Conservation (phyloP, 164 flowering plant species). For the Taxillus chinensis region DNA sequence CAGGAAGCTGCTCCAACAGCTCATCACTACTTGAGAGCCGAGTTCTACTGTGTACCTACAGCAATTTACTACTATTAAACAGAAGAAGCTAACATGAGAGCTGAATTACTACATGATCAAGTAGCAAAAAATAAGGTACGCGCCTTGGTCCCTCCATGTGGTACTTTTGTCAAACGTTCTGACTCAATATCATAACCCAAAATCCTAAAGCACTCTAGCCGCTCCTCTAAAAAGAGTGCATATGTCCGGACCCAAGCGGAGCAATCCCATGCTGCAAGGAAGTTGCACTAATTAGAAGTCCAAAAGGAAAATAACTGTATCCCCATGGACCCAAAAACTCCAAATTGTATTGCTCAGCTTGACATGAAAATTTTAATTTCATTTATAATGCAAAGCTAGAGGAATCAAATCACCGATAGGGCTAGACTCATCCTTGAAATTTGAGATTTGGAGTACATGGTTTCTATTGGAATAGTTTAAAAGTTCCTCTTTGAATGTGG, state of each 20-base stretch:
- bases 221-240: conserved; percentile 88
- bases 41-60: conserved; percentile 63
- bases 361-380: too few species aligned
- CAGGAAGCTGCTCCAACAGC: conserved; percentile 78
- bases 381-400: too few species aligned
- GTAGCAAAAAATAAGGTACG: conserved; percentile 1
- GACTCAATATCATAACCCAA: conserved; percentile 80
- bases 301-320: background rate
- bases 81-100: background rate
- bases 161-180: conserved; percentile 55
- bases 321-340: too few species aligned
- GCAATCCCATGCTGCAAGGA: conserved; percentile 90
- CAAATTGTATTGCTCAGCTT: too few species aligned
- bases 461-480: conserved; percentile 58
- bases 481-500: conserved; percentile 92
- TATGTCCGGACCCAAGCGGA: conserved; percentile 96
- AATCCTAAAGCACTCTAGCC: conserved; percentile 75
- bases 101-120: background rate
- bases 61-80: background rate
- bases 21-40: conserved; percentile 49
- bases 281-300: background rate
- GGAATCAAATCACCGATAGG: conserved; percentile 52
- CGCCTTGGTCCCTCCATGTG: conserved; percentile 49
- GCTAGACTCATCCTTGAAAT: conserved; percentile 94
- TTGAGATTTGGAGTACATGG: conserved; percentile 68